Conservation (phyloP, 345 rosid species). For the Luvunga scandens region DNA sequence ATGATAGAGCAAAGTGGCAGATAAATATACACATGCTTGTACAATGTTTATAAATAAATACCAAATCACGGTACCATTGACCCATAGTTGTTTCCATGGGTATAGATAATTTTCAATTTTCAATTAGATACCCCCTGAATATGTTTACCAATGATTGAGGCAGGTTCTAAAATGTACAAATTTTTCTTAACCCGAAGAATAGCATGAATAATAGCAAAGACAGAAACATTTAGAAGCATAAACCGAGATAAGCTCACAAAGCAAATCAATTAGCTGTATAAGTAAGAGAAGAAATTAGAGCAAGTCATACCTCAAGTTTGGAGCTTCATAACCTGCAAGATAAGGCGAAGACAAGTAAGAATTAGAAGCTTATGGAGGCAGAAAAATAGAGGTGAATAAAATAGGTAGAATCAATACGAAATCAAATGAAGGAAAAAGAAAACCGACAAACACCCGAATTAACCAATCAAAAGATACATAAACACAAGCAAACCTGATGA, state of each 20-base stretch:
- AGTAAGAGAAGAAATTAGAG: not conserved
- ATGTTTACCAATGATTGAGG: not conserved
- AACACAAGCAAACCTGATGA: not conserved
- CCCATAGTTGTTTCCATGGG: not conserved
- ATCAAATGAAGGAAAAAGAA: not conserved
- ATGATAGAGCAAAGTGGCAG: not conserved
- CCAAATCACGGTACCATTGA: not conserved
- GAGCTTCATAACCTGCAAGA: slow-evolving; percentile 80
- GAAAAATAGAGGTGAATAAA: not conserved
- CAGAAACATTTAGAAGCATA: not conserved
- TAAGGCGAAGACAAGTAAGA: slow-evolving; percentile 6
- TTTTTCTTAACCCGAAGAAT: not conserved
- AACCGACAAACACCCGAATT: not conserved
- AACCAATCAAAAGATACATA: not conserved
- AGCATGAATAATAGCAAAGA: too few species aligned
- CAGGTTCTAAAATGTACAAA: not conserved
- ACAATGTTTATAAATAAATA: not conserved
- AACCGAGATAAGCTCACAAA: not conserved
- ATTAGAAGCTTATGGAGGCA: not conserved
- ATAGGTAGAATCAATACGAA: not conserved
- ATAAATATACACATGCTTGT: not conserved
- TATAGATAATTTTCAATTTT: too few species aligned
- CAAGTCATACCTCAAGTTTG: slow-evolving; percentile 60
- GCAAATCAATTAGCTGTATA: not conserved
- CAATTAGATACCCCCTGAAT: not conserved